phyloP scores from a whole-genome alignment of 192 early-diverging fungal species.

The Phlyctochytrium arcticum region DNA sequence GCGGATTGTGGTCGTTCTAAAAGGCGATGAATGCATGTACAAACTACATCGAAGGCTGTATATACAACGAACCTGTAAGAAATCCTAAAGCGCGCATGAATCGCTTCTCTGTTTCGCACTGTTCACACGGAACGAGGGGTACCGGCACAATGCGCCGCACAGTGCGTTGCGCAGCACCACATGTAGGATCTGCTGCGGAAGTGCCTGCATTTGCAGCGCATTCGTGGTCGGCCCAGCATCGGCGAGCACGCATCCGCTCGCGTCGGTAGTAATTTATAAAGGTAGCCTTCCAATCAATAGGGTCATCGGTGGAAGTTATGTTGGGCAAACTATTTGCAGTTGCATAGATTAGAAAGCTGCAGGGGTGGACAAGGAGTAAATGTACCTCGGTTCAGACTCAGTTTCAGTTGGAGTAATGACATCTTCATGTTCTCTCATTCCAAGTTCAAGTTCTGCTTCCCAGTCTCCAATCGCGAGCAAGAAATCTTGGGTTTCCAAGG shows the following conservation, averaged over 20 bases:
- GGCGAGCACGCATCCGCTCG: not conserved
- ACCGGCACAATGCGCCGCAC: conserved; percentile 1
- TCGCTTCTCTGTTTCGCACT: not conserved
- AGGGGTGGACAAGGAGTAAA: not conserved
- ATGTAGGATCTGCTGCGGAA: not conserved
- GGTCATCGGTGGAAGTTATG: too few species aligned
- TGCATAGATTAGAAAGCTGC: not conserved
- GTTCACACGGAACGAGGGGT: conserved; percentile 3
- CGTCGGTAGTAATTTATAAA: conserved; percentile 2
- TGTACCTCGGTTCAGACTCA: not conserved
- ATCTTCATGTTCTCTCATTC: not conserved
- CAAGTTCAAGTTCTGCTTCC: not conserved
- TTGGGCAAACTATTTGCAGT: too few species aligned
- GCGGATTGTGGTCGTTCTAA: too few species aligned
- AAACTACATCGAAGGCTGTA: too few species aligned
- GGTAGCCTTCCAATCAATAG: conserved; percentile 4
- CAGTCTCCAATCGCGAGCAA: too few species aligned
- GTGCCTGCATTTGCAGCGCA: not conserved
- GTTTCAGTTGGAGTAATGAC: not conserved
- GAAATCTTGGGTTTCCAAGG: too few species aligned
- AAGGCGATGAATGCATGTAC: too few species aligned
- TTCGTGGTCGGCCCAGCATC: conserved; percentile 12
- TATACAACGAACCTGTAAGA: not conserved
- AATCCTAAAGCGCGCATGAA: not conserved
- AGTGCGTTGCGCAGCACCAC: not conserved